Conservation (phyloP, 768 basidiomycete genomes). For the Mycena kentingensis region DNA sequence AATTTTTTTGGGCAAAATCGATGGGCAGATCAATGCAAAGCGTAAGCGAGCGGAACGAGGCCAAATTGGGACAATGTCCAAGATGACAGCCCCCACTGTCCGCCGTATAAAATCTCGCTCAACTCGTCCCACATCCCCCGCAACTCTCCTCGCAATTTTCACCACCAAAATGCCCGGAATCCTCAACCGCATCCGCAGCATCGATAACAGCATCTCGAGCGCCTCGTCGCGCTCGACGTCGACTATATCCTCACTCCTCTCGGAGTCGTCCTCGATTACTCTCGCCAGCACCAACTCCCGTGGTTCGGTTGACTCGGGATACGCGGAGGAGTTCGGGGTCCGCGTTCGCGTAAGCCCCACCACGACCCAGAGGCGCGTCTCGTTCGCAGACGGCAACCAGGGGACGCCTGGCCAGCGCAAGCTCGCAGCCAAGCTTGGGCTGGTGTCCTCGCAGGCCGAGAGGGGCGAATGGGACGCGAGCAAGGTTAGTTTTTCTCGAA, state of each 20-base stretch:
- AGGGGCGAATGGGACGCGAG: slow-evolving; percentile 8
- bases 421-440: not conserved
- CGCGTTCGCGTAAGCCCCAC: not conserved
- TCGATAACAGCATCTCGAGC: no score
- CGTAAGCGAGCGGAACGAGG: no score
- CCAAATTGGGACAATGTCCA: no score
- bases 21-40: no score
- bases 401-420: not conserved
- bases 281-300: not conserved
- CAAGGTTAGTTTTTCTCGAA: slow-evolving; percentile 1
- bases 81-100: no score
- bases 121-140: no score
- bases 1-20: no score
- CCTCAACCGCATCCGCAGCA: not conserved
- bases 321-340: not conserved
- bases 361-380: not conserved
- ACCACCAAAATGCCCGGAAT: not conserved
- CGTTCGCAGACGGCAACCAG: not conserved
- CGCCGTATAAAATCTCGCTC: no score
- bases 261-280: not conserved
- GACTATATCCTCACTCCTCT: not conserved
- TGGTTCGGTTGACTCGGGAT: not conserved
- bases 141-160: no score
- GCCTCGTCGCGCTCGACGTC: not conserved
- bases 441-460: not conserved